Evolutionary conservation across 495 filamentous ascomycete species (phyloP).

Genomic region (Ramalina peruviana): DNA sequence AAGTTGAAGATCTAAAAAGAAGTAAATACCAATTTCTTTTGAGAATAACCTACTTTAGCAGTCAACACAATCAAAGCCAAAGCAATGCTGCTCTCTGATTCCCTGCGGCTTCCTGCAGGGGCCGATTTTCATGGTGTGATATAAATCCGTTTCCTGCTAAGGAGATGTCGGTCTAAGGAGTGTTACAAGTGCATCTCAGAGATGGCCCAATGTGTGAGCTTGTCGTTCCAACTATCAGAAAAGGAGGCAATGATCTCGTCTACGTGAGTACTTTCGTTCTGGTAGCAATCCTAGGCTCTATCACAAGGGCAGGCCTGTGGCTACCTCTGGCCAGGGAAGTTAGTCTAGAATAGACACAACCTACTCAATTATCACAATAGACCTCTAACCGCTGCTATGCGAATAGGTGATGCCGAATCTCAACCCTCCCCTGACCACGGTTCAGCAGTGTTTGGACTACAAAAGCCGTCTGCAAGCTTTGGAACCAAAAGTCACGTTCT

Average conservation of each 20-base stretch:
- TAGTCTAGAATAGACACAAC: too few relatives aligned
- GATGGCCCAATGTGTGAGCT: constrained; percentile 70
- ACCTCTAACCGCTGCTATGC: not conserved
- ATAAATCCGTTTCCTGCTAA: constrained; percentile 23
- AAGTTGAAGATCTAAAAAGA: too few relatives aligned
- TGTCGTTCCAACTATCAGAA: constrained; percentile 60
- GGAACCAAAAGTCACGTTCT: constrained; percentile 59
- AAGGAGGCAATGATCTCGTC: constrained; percentile 64
- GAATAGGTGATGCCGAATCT: constrained; percentile 41
- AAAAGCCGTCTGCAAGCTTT: constrained; percentile 48
- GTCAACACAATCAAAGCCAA: too few relatives aligned
- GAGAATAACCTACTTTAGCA: too few relatives aligned
- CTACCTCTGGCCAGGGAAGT: not conserved
- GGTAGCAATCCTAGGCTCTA: too few relatives aligned
- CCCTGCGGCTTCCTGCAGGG: not conserved
- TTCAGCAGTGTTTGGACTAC: constrained; percentile 64
- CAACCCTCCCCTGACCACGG: constrained; percentile 61
- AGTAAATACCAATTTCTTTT: too few relatives aligned
- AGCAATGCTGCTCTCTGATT: not conserved
- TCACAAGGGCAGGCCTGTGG: constrained; percentile 27
- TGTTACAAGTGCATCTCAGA: constrained; percentile 50
- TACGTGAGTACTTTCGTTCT: constrained; percentile 45
- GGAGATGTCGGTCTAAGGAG: too few relatives aligned
- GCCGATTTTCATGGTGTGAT: constrained; percentile 5
- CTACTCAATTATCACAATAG: not conserved